Evolutionary conservation across 768 basidiomycete species (phyloP), one percentile per base, ranked within the genome.

Genomic region (Gloeophyllum trabeum): DNA sequence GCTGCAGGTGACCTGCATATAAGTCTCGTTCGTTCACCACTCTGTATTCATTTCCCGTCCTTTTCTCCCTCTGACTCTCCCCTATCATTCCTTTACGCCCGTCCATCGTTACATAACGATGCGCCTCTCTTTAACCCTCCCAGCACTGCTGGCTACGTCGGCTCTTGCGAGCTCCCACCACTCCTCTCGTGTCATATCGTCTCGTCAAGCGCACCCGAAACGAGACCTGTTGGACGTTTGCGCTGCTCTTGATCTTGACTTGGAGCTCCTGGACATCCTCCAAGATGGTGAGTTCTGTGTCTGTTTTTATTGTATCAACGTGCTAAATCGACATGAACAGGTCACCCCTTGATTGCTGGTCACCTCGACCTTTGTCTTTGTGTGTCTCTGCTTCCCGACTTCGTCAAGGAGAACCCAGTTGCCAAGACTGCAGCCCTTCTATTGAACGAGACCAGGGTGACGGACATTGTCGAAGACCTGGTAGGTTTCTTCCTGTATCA

Each of bases 291-390:
- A 24, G 43, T 21, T 37, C 14, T 7, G n/a, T 14, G n/a, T 21
- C 20, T 19, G 41, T 2, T 14, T 24, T 18, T 19, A 16, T 23
- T 5, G 20, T 39, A 23, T 16, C 4, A 40, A 14, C n/a, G 18
- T 30, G 13, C 24, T 13, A 21, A 5, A 35, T 4, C 12, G 21
- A 14, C 13, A 19, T 28, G 19, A 22, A 4, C 30, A 59, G 57
- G 51, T 23, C 51, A 48, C 10, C n/a, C 46, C 2, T 47, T 51
- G 22, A 22, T 46, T 16, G 52, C 53, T 19, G 59, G 61, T 28
- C 55, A 35, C 35, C 46, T 65, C 42, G 45, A 57, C 20, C 18
- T 54, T 12, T 55, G 54, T 34, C 38, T 62, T 16, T 64, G 63
- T 20, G 18, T 54, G 22, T 57, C 63, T 2, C 48, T 53, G 25